These are phyloP conservation scores for Apiotrichum sp. DNA, from an alignment of 1,284 basidiomycete genomes.

Conservation along the genomic window DNA sequence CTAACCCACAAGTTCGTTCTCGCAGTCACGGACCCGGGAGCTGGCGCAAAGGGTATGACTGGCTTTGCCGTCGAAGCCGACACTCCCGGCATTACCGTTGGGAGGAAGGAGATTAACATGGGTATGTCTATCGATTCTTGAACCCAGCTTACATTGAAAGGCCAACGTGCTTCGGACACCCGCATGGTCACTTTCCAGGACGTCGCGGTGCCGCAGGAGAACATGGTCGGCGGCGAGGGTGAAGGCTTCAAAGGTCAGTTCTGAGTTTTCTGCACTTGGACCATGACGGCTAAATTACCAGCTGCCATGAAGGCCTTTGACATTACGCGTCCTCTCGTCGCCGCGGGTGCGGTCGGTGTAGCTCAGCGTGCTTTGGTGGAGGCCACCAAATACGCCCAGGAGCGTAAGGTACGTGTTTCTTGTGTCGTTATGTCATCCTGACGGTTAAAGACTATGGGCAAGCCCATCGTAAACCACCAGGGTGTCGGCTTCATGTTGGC, in stretches of 20 bases:
- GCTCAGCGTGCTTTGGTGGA: conserved; percentile 53
- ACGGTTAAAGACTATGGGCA: conserved; percentile 51
- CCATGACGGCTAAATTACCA: neutral
- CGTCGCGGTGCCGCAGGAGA: conserved; percentile 51
- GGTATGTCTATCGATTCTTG: conserved; percentile 30
- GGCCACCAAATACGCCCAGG: conserved; percentile 53
- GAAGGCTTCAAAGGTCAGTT: conserved; percentile 52
- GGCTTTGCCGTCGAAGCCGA: conserved; percentile 56
- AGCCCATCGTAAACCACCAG: conserved; percentile 54
- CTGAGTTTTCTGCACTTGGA: neutral
- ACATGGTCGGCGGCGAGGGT: conserved; percentile 52
- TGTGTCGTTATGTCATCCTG: neutral
- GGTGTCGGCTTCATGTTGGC: conserved; percentile 54
- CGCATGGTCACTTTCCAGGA: conserved; percentile 54
- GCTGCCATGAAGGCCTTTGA: conserved; percentile 54
- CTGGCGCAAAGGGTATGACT: conserved; percentile 51
- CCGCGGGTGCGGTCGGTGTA: conserved; percentile 53
- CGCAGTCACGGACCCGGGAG: conserved; percentile 51
- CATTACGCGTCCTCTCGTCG: conserved; percentile 51
- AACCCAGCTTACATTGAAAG: conserved; percentile 6
- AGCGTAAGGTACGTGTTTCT: conserved; percentile 42
- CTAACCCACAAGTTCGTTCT: conserved; percentile 50
- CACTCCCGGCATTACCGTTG: conserved; percentile 48
- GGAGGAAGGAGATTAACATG: conserved; percentile 57
- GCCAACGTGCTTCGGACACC: conserved; percentile 54